Base-by-base conservation (phyloP, 441 rosid genomes). In the Mallotus japonicus region DNA sequence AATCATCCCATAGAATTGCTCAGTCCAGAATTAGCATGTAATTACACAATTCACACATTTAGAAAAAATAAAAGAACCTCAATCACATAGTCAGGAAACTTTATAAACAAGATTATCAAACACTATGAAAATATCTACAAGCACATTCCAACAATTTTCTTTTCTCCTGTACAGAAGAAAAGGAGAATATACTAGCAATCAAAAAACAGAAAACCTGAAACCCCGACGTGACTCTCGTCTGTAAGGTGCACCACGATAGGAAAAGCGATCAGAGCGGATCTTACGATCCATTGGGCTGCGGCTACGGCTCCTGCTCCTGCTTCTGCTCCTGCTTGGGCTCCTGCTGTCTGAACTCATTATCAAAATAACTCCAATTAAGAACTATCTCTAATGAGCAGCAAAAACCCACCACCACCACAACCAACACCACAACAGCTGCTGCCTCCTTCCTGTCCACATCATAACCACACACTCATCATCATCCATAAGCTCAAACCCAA, bases 181-280 rank as follows among this genome's bases (percentile, higher is more conserved):
- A 68, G 73, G 73, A 37, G 77, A 61, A 70, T 47, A 82, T 73
- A 46, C 61, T 28, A 68, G 79, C 62, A 54, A 75, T 65, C 51
- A 44, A 74, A 81, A 74, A 77, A 62, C 75, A 77, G 71, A 75
- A 87, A 85, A 93, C 97, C 94, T 93, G 96, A 85, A 91, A 80
- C 92, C 83, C 86, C 87, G 90, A 74, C 85, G 92, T 51, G 90
- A 77, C 69, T 86, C 97, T 73, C 92, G 85, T 75, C 87, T 80
- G 87, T 89, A 93, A 62, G 97, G 96, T 76, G 95, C 93, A 87
- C 89, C 86, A 70, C 96, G 92, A 79, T 88, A 93, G 51, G 98
- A 86, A 76, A 82, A 77, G 54, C 93, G 92, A 47, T 90, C 90
- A 65, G 91, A 82, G 64, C 97, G 93, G 81, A 93, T 89, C 82